Evolutionary conservation across 768 basidiomycete genomes (phyloP).

Genomic region (Hemileccinum rubropunctum): DNA sequence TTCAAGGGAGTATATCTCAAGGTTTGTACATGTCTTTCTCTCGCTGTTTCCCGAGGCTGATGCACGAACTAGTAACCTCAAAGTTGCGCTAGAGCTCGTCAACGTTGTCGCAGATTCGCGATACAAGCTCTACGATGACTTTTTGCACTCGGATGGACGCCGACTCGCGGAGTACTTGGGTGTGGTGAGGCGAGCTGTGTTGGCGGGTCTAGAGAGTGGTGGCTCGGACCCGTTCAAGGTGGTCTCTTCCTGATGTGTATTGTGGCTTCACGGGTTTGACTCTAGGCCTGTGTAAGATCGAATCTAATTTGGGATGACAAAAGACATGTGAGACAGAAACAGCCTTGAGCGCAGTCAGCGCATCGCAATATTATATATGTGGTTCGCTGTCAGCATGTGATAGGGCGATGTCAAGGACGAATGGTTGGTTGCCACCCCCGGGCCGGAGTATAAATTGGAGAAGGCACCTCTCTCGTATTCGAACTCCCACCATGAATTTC

Average conservation of each 20-base stretch:
- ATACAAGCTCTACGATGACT: slow-evolving; percentile 83
- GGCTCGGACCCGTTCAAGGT: slow-evolving; percentile 75
- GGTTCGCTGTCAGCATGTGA: not conserved
- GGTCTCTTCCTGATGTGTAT: slow-evolving; percentile 21
- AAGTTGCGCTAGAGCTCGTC: slow-evolving; percentile 70
- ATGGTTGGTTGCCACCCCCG: no score
- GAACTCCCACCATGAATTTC: slow-evolving; percentile 36
- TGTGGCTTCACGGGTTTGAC: not conserved
- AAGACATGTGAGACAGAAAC: not conserved
- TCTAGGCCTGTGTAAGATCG: not conserved
- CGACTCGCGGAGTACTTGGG: slow-evolving; percentile 71
- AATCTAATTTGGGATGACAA: not conserved
- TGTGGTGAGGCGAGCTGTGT: slow-evolving; percentile 65
- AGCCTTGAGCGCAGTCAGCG: no score
- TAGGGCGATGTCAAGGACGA: no score
- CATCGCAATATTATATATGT: no score
- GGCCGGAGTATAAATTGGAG: no score
- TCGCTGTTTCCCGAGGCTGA: slow-evolving; percentile 2
- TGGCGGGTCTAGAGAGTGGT: slow-evolving; percentile 70
- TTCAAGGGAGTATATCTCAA: slow-evolving; percentile 61
- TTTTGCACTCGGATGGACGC: slow-evolving; percentile 57
- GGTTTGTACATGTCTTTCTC: slow-evolving; percentile 44
- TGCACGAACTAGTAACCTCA: slow-evolving; percentile 57
- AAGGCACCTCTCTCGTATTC: not conserved
- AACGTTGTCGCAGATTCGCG: slow-evolving; percentile 87